Base-by-base conservation (phyloP, 1,284 basidiomycete genomes). In the Sutorius eximius region DNA sequence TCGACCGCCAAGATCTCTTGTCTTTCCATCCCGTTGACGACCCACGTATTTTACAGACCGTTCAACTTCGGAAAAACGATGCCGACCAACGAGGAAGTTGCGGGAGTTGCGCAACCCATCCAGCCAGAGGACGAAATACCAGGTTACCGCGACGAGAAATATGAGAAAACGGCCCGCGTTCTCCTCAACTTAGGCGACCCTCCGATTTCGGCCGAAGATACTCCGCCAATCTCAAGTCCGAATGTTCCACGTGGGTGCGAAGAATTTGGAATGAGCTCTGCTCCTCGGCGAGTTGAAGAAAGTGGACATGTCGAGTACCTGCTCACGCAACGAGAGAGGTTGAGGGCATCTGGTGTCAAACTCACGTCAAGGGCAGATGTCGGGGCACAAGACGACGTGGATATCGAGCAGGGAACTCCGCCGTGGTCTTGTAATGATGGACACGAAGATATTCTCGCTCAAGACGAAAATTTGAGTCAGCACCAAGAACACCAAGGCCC, bases 31-130 rank as follows among this genome's bases (percentile, higher is more conserved):
- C 18, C 6, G n/a, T 11, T 20, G 11, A 56, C 16, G 29, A 16
- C 50, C 62, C 22, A 48, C 50, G 40, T 52, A 41, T 49, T 45
- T 45, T 43, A 10, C 47, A 77, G 77, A 27, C 76, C 74, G 9
- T 78, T 79, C 62, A 74, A 73, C 41, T 74, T 80, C 68, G 70
- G 77, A 61, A 54, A 77, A 66, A 69, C 75, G 55, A 57, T 78
- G 5, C 80, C 80, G 12, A 79, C 76, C 1, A 65, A 78, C 44
- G 79, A 77, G 57, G 77, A 78, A 45, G 69, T 77, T n/a, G 57
- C 71, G n/a, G 61, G 64, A 32, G 66, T 74, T 22, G 60, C 57
- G n/a, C 65, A 64, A 32, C 64, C 73, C n/a, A 60, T 75, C 12
- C 71, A 70, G 6, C 56, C 51, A 7, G 60, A 55, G 37, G 61